These are phyloP conservation scores for Colletotrichum higginsianum DNA, from an alignment of 2,329 filamentous ascomycete genomes.

Conservation along the genomic window DNA sequence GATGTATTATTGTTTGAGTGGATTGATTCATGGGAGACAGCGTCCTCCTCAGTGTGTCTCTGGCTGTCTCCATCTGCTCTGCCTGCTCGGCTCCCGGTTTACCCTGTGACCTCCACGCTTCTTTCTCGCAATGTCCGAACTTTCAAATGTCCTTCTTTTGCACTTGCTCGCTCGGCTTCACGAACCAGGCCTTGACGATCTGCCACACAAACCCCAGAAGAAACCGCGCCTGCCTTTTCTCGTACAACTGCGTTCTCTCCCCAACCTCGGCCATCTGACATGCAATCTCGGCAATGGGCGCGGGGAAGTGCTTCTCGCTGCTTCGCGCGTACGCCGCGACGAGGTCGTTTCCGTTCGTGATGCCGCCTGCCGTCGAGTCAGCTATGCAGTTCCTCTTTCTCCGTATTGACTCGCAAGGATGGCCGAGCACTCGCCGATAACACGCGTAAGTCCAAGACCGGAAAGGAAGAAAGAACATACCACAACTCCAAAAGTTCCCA, in stretches of 20 bases:
- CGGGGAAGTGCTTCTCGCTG: constrained; percentile 57
- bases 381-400: not conserved
- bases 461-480: constrained; percentile 51
- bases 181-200: constrained; percentile 54
- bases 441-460: not conserved
- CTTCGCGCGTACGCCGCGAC: constrained; percentile 66
- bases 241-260: constrained; percentile 62
- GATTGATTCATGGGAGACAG: not conserved
- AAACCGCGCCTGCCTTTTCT: constrained; percentile 52
- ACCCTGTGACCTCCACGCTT: not conserved
- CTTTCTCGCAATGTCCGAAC: not conserved
- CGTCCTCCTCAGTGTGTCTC: not conserved
- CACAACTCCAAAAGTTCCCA: constrained; percentile 69
- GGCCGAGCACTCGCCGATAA: too few relatives aligned
- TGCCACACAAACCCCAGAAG: constrained; percentile 55
- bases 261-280: constrained; percentile 64
- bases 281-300: constrained; percentile 60
- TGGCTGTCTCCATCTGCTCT: not conserved
- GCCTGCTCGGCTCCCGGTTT: not conserved
- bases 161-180: constrained; percentile 39
- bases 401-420: not conserved
- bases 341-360: constrained; percentile 71
- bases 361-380: constrained; percentile 55
- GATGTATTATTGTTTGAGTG: not conserved
- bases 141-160: constrained; percentile 15